Base-by-base conservation (phyloP, 202 grass and related monocot genomes). In the Setaria italica region DNA sequence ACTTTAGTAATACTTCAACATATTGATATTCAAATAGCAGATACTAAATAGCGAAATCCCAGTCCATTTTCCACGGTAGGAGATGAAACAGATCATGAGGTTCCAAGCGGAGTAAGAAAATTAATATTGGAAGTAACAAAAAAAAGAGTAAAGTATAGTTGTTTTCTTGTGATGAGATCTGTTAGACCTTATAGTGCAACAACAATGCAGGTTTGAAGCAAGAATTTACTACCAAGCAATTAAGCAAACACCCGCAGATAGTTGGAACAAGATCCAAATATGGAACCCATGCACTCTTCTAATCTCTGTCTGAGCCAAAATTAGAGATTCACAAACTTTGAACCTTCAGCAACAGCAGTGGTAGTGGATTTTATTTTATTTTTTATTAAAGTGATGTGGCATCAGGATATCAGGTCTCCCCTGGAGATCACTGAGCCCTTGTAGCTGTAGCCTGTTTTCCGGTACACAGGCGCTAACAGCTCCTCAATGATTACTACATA, bases 301-400 rank as follows among this genome's bases (percentile, higher is more conserved):
- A 37, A 51, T 58, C 43, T 83, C 47, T 49, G 19, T 35, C 17
- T 7, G 55, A 69, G 3, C 1, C 2, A 54, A 80, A 39, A 41
- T n/a, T 33, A 17, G 32, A 45, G 9, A 1, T 32, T 19, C 4
- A 70, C 21, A 56, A 70, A 30, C 9, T 70, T 56, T 57, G 34
- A 58, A 84, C 39, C 71, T 45, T 84, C 46, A 66, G n/a, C 47
- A 55, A 57, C 11, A 50, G 45, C 81, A 55, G 16, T 4, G 2
- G 1, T 13, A 11, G 10, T 11, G 20, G 17, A 20, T 41, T 41
- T 41, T 19, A 19, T 39, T 19, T 11, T 55, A 57, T 32, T 58
- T 46, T 33, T 2, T 25, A 29, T 59, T 45, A 57, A 37, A 34
- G 62, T 34, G 45, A 19, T 42, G 32, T 58, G 11, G 17, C 4